Evolutionary conservation across 1,284 basidiomycete species (phyloP).

Genomic region (Sporisorium reilianum): DNA sequence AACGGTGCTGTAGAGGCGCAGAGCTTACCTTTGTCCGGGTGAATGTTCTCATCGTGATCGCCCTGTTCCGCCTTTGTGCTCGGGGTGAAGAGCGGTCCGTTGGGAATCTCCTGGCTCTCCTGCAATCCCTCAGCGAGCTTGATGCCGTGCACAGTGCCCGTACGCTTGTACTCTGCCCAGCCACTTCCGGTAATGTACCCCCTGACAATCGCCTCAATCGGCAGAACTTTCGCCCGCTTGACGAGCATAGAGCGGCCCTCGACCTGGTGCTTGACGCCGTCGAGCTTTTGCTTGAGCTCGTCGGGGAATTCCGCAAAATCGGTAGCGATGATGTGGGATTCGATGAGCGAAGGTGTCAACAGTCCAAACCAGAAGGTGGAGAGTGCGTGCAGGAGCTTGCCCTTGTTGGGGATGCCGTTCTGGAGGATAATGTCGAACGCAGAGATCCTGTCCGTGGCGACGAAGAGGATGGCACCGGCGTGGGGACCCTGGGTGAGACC

Average conservation of each 20-base stretch:
- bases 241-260: slow-evolving; percentile 92
- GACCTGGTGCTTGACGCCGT: slow-evolving; percentile 72
- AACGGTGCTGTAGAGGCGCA: too few species aligned
- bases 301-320: slow-evolving; percentile 55
- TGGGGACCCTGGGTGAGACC: slow-evolving; percentile 48
- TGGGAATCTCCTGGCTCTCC: slow-evolving; percentile 79
- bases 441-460: slow-evolving; percentile 94
- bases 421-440: slow-evolving; percentile 86
- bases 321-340: slow-evolving; percentile 65
- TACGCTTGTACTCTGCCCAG: slow-evolving; percentile 92
- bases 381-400: slow-evolving; percentile 86
- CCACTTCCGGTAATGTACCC: slow-evolving; percentile 98
- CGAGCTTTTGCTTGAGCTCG: slow-evolving; percentile 49
- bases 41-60: slow-evolving; percentile 96
- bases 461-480: slow-evolving; percentile 76
- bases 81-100: slow-evolving; percentile 87
- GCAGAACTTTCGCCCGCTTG: slow-evolving; percentile 86
- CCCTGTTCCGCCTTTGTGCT: slow-evolving; percentile 97
- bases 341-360: slow-evolving; percentile 69
- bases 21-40: slow-evolving; percentile 77
- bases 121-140: slow-evolving; percentile 79
- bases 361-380: slow-evolving; percentile 96
- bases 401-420: slow-evolving; percentile 89
- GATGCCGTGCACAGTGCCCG: slow-evolving; percentile 89
- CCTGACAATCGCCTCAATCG: slow-evolving; percentile 95